phyloP scores from a whole-genome alignment of 73 alveolate genomes.

The Paramecium caudatum region DNA sequence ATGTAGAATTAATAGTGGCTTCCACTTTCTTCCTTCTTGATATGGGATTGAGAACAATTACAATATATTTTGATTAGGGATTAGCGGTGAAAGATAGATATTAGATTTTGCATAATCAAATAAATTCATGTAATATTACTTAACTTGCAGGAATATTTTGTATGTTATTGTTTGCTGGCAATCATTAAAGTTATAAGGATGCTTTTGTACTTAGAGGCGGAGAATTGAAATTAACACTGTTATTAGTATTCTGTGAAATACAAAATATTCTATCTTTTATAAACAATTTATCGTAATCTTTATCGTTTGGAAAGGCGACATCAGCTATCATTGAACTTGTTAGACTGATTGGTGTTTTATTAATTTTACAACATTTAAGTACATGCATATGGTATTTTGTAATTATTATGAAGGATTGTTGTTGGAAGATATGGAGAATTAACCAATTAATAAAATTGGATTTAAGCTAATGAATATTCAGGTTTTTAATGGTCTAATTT shows the following conservation, averaged over 20 bases:
- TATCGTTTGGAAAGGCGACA: slow-evolving; percentile 13
- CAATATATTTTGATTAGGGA: slow-evolving; percentile 61
- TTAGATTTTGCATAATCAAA: background rate
- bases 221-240: background rate
- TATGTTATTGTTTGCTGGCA: background rate
- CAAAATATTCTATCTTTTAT: slow-evolving; percentile 9
- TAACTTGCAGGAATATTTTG: slow-evolving; percentile 7
- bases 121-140: background rate
- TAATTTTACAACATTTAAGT: slow-evolving; percentile 15
- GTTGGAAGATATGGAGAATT: slow-evolving; percentile 17
- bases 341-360: slow-evolving; percentile 1
- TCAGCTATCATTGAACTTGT: slow-evolving; percentile 21
- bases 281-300: background rate
- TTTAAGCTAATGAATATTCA: background rate
- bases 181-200: background rate
- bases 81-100: slow-evolving; percentile 47
- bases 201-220: slow-evolving; percentile 17
- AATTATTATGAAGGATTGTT: slow-evolving; percentile 6
- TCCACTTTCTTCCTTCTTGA: slow-evolving; percentile 23
- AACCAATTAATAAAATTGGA: slow-evolving; percentile 16
- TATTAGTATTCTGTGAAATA: slow-evolving; percentile 36
- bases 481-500: slow-evolving; percentile 13
- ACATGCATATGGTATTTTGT: slow-evolving; percentile 42
- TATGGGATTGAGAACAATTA: slow-evolving; percentile 27
- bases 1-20: background rate